Percentiles rank a stretch among this genome's conserved stretches.
phyloP scores from a whole-genome alignment of 1,284 basidiomycete genomes.

The Trametes hirsuta region DNA sequence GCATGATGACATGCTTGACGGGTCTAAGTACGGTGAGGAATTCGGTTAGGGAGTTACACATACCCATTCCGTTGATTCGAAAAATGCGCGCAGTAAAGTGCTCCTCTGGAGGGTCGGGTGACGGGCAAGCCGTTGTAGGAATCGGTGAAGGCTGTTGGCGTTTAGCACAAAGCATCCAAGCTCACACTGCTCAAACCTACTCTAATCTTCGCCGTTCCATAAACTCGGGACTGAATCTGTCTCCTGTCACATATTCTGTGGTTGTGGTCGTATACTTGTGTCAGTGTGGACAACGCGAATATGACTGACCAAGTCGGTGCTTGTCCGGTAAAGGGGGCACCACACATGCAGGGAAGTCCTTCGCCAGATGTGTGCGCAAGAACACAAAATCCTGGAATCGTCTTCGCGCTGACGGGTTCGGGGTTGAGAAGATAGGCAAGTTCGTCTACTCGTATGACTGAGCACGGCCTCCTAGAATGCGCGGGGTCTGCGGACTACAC shows the following conservation, averaged over 20 bases:
- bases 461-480: neutral
- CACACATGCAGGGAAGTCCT: slow-evolving; percentile 95
- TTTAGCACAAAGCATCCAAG: slow-evolving; percentile 4
- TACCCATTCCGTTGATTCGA: slow-evolving; percentile 98
- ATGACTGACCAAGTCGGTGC: slow-evolving; percentile 83
- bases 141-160: slow-evolving; percentile 80
- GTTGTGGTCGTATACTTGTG: slow-evolving; percentile 4
- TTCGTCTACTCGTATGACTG: slow-evolving; percentile 63
- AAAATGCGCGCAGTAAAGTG: slow-evolving; percentile 87
- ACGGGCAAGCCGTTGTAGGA: slow-evolving; percentile 86
- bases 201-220: slow-evolving; percentile 91
- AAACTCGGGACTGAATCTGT: slow-evolving; percentile 96
- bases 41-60: slow-evolving; percentile 28
- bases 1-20: slow-evolving; percentile 89
- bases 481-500: slow-evolving; percentile 24
- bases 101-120: slow-evolving; percentile 96
- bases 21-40: neutral
- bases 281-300: neutral
- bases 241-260: slow-evolving; percentile 94
- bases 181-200: slow-evolving; percentile 50
- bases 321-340: slow-evolving; percentile 97
- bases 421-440: slow-evolving; percentile 77
- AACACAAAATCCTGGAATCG: slow-evolving; percentile 99
- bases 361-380: slow-evolving; percentile 84
- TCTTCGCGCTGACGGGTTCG: slow-evolving; percentile 75